Conservation (phyloP, 2,329 filamentous ascomycete genomes). For the Calonectria naviculata region DNA sequence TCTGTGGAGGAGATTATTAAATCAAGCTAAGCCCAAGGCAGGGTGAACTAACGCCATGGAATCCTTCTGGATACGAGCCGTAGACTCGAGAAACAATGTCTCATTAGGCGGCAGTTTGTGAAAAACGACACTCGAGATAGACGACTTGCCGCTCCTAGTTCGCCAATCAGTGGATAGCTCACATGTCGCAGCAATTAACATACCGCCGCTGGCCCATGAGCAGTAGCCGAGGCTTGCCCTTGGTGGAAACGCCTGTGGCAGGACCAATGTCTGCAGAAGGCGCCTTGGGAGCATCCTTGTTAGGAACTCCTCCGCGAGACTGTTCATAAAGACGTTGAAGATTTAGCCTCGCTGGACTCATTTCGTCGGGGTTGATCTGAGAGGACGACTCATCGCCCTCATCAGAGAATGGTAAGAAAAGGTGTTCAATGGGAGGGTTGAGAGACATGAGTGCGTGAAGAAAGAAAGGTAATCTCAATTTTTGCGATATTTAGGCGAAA, state of each 20-base stretch:
- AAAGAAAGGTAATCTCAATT: background rate
- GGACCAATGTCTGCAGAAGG: slow-evolving; percentile 51
- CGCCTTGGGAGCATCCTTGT: slow-evolving; percentile 59
- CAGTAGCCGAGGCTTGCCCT: slow-evolving; percentile 84
- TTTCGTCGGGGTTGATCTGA: slow-evolving; percentile 47
- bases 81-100: slow-evolving; percentile 95
- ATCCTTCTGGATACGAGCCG: slow-evolving; percentile 92
- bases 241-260: slow-evolving; percentile 60
- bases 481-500: background rate
- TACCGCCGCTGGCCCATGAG: slow-evolving; percentile 97
- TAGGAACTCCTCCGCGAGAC: slow-evolving; percentile 64
- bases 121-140: slow-evolving; percentile 98
- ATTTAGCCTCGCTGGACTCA: slow-evolving; percentile 71
- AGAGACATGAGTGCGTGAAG: slow-evolving; percentile 44
- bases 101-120: slow-evolving; percentile 97
- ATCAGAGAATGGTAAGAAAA: slow-evolving; percentile 36
- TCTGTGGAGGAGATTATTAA: slow-evolving; percentile 56
- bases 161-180: slow-evolving; percentile 5
- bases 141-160: slow-evolving; percentile 93
- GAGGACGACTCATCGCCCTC: slow-evolving; percentile 42
- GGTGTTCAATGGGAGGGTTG: slow-evolving; percentile 44
- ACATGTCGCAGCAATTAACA: slow-evolving; percentile 30
- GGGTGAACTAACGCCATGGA: slow-evolving; percentile 83
- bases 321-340: slow-evolving; percentile 72
- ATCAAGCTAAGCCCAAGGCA: background rate